A percentile compares a stretch with the other conserved stretches of the same genome.
Evolutionary conservation across 768 basidiomycete species (phyloP).

Genomic region (Crucibulum laeve): DNA sequence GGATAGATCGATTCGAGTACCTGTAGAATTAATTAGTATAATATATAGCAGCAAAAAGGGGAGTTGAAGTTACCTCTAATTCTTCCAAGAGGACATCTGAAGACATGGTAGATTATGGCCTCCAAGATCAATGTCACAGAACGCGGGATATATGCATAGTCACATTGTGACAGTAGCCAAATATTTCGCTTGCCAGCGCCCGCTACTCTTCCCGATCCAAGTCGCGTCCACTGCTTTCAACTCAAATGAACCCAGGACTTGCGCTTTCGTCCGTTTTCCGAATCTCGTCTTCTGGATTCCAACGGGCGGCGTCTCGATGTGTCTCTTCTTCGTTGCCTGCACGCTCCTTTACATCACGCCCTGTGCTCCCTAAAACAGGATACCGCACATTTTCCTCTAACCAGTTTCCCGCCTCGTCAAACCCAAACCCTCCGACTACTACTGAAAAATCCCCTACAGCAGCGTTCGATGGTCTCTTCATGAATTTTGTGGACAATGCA

Average conservation of each 20-base stretch:
- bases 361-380: too few relatives aligned
- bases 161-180: too few relatives aligned
- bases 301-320: not conserved
- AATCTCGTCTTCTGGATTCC: not conserved
- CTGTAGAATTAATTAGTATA: conserved; percentile 30
- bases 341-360: not conserved
- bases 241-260: not conserved
- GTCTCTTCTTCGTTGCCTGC: not conserved
- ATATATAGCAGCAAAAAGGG: conserved; percentile 2
- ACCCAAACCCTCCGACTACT: too few relatives aligned
- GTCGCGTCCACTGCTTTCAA: conserved; percentile 1
- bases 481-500: too few relatives aligned
- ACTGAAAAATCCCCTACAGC: too few relatives aligned
- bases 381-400: too few relatives aligned
- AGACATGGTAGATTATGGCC: conserved; percentile 42
- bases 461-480: too few relatives aligned
- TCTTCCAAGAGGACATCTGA: conserved; percentile 77
- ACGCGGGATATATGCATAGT: too few relatives aligned
- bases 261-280: not conserved
- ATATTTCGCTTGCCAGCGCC: too few relatives aligned
- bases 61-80: conserved; percentile 62
- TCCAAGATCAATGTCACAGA: too few relatives aligned
- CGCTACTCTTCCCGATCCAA: too few relatives aligned
- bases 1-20: conserved; percentile 97
- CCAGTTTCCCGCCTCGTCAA: too few relatives aligned